These are phyloP conservation scores for Neostapfia colusana DNA, from an alignment of 176 grass and related monocot species.

Conservation along the genomic window DNA sequence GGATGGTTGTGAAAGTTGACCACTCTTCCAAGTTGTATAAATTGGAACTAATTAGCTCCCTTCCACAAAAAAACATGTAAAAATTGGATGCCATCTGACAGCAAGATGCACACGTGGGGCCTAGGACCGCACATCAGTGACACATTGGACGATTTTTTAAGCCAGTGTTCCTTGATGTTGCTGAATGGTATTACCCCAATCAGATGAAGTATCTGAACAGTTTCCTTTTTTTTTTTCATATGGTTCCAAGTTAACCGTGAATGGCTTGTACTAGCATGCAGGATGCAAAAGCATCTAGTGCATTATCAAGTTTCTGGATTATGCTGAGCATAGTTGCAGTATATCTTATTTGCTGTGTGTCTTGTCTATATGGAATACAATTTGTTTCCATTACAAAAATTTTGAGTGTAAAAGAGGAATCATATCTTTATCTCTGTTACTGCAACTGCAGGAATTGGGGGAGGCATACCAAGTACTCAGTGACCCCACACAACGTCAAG, in stretches of 20 bases:
- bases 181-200: background rate
- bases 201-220: background rate
- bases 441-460: constrained; percentile 72
- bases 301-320: constrained; percentile 1
- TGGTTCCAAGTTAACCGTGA: background rate
- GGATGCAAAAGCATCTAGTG: background rate
- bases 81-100: background rate
- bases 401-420: background rate
- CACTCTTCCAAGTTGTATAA: background rate
- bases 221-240: background rate
- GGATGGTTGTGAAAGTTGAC: background rate
- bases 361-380: background rate
- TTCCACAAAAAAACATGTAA: background rate
- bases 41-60: background rate
- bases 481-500: constrained; percentile 69
- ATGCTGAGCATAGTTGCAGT: background rate
- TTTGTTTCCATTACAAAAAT: background rate
- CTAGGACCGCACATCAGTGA: background rate
- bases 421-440: constrained; percentile 5
- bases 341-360: background rate
- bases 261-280: background rate
- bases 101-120: background rate
- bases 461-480: constrained; percentile 98
- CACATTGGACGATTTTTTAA: background rate
- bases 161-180: background rate